A percentile compares a stretch with the other conserved stretches of the same genome.
Evolutionary conservation across 345 rosid species (phyloP).

Genomic region (Syzygium grande): DNA sequence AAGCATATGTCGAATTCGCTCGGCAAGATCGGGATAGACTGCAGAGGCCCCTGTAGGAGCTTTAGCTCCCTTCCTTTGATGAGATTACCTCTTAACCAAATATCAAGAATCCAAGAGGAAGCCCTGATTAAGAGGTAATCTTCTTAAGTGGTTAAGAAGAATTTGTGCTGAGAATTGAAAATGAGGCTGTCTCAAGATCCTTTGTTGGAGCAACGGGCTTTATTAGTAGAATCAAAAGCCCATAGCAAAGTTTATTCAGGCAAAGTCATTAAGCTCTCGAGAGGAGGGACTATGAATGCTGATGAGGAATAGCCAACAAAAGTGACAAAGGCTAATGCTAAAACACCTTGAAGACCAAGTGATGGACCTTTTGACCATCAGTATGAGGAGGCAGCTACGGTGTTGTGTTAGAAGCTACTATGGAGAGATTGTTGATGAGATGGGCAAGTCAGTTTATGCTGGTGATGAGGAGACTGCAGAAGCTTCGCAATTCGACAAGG

Average conservation of each 20-base stretch:
- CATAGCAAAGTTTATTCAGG: background rate
- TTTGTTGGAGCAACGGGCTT: background rate
- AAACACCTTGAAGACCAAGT: background rate
- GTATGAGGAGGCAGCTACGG: background rate
- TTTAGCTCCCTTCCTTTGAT: no score
- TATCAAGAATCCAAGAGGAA: no score
- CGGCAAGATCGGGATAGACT: no score
- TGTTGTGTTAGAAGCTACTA: background rate
- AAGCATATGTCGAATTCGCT: no score
- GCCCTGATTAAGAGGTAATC: no score
- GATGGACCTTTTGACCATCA: background rate
- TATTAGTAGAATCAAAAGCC: background rate
- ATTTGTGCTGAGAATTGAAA: background rate
- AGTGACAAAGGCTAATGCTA: background rate
- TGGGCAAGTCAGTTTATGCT: background rate
- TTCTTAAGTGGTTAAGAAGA: no score
- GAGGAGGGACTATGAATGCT: background rate
- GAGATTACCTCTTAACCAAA: no score
- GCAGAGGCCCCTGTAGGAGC: no score
- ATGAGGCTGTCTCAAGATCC: background rate
- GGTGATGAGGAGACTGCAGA: background rate
- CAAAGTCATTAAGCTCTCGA: no score
- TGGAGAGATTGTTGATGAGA: background rate
- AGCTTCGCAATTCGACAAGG: background rate
- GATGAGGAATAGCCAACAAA: background rate